Base-by-base conservation (phyloP, 73 alveolate genomes). In the Blepharisma japonicum region DNA sequence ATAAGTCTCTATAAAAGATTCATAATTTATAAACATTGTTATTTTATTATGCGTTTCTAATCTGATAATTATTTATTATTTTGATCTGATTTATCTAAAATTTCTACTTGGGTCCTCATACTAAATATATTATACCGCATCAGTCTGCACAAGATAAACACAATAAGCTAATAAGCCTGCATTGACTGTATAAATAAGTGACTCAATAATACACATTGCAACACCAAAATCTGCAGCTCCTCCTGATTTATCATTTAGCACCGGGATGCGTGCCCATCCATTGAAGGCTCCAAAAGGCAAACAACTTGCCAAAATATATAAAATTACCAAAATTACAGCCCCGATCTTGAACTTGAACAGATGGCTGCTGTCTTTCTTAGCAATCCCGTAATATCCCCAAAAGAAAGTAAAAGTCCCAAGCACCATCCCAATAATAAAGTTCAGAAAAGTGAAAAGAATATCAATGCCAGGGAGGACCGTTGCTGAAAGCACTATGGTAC, bases 311-410 rank as follows among this genome's bases (percentile, higher is more conserved):
- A 70, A 21, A 39, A 70, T 45, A 8, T 9, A 38, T 14, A 70
- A 4, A 70, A 70, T 48, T 45, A 39, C 9, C 42, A 70, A 47
- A 1, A 70, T 25, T 9, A 70, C n/a, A 3, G 32, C 68, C 11
- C 71, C 61, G 66, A 70, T 45, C 5, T 70, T 70, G 42, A 18
- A 70, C 39, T 25, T 70, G 9, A 1, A 2, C 9, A 70, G 11
- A 18, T 70, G 11, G 71, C 80, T 45, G 27, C 68, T 45, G 11
- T 70, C 80, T n/a, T 45, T 70, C 45, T 45, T 25, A n/a, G 80
- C 80, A n/a, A 70, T 54, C 14, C 80, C 80, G 6, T 18, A 70
- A 45, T 70, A 70, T 45, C 80, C 80, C 14, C 66, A 47, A 47
- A 14, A 70, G 42, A 70, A 70, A 14, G 27, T 54, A 70, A 9